Conservation (phyloP, 169 alveolate genomes). For the Eimeria praecox region DNA sequence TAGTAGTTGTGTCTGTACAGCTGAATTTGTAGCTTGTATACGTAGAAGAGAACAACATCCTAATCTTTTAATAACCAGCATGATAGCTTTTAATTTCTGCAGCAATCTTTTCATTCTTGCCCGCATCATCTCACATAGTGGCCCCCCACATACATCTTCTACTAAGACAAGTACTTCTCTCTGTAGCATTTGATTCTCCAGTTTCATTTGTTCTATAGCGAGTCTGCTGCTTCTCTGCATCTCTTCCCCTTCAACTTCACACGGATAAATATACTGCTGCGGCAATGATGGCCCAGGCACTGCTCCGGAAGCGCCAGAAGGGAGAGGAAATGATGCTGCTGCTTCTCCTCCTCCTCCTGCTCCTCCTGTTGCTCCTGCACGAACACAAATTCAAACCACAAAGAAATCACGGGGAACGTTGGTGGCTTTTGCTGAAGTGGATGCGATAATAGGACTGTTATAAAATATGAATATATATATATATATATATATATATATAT, state of each 20-base stretch:
- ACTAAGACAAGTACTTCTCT: conserved; percentile 68
- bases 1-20: conserved; percentile 11
- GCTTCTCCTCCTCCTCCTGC: background rate
- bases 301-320: conserved; percentile 32
- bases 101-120: conserved; percentile 57
- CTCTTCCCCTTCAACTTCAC: conserved; percentile 14
- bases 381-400: too few species aligned
- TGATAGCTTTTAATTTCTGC: conserved; percentile 23
- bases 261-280: conserved; percentile 77
- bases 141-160: conserved; percentile 48
- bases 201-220: conserved; percentile 30
- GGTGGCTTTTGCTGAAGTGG: too few species aligned
- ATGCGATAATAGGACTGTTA: too few species aligned
- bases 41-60: conserved; percentile 31
- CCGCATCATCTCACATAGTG: conserved; percentile 22
- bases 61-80: conserved; percentile 36
- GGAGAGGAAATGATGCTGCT: conserved; percentile 59
- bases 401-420: too few species aligned
- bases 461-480: too few species aligned
- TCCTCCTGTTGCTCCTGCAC: too few species aligned
- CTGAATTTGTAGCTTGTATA: conserved; percentile 57
- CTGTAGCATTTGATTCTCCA: conserved; percentile 72
- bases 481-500: too few species aligned
- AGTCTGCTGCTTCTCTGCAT: background rate
- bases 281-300: conserved; percentile 7